phyloP scores from a whole-genome alignment of 768 basidiomycete genomes.

The Mrakia blollopis region DNA sequence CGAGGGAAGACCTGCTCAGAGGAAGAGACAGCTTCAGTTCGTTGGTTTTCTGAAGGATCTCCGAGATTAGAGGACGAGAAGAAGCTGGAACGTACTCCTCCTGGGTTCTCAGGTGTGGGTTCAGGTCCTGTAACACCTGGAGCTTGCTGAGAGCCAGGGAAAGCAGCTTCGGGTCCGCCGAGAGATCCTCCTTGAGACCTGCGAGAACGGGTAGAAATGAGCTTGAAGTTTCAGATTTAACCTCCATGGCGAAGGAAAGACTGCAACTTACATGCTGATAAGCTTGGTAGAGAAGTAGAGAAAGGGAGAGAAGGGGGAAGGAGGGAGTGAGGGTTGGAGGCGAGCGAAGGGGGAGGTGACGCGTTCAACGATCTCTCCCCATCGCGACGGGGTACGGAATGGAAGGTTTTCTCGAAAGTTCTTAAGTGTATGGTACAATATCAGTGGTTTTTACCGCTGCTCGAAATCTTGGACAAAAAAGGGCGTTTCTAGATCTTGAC shows the following conservation, averaged over 20 bases:
- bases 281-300: neutral
- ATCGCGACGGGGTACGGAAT: no score
- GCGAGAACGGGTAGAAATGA: neutral
- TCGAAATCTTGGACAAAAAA: neutral
- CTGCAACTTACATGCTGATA: neutral
- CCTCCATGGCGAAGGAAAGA: neutral
- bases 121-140: neutral
- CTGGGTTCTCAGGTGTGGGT: constrained; percentile 13
- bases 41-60: no score
- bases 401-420: no score
- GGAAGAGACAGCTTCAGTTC: neutral
- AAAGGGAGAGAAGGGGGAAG: neutral
- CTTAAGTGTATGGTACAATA: no score
- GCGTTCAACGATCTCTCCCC: no score
- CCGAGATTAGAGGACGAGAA: neutral
- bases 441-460: no score
- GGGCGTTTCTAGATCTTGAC: neutral
- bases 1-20: neutral
- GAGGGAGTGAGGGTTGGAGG: neutral
- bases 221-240: neutral
- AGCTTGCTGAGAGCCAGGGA: constrained; percentile 1
- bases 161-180: neutral
- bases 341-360: neutral
- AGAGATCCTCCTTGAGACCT: constrained; percentile 16
- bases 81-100: neutral